Base-by-base conservation (phyloP, 2,329 filamentous ascomycete genomes). In the Daldinia eschscholtzii region DNA sequence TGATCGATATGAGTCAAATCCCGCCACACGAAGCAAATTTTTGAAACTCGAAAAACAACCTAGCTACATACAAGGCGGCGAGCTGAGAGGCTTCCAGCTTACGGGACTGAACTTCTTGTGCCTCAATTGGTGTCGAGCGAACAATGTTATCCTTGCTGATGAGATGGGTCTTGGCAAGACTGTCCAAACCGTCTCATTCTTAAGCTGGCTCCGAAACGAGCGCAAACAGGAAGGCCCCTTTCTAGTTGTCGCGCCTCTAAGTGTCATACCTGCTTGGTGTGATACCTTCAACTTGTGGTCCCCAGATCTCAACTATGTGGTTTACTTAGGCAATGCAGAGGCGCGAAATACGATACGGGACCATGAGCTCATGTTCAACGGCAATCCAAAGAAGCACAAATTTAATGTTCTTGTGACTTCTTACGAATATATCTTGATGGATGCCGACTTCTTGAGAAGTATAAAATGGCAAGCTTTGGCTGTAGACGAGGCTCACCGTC, bases 161-260 rank as follows among this genome's bases (percentile, higher is more conserved):
- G 96, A 99, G 81, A 99, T 99, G 96, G 96, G 96, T 75, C 86
- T 99, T 13, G 96, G 96, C 30, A 99, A 99, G 83, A 99, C 96
- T 0, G 96, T 99, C 0, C 96, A 99, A 81, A 98, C 95, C 0
- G 94, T 99, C 30, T 91, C 95, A 0, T 98, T 98, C 79, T 91
- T 99, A 80, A 98, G 95, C 79, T 99, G 96, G 95, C 86, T 99
- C 67, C 92, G 93, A 61, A 95, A 98, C 80, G 90, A 94, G 65
- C 90, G 95, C 73, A 87, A 87, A 57, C 96, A 99, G 79, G 93
- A 98, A 80, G 96, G 96, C 0, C 96, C 96, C 0, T 98, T 98
- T 77, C 89, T 99, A 48, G 95, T 98, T 67, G 93, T 98, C n/a
- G 96, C 97, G 6, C 96, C 96, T 30, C 86, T 99, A 26, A 98